Conservation (phyloP, 2,329 filamentous ascomycete genomes). For the Trichoderma guizhouense region DNA sequence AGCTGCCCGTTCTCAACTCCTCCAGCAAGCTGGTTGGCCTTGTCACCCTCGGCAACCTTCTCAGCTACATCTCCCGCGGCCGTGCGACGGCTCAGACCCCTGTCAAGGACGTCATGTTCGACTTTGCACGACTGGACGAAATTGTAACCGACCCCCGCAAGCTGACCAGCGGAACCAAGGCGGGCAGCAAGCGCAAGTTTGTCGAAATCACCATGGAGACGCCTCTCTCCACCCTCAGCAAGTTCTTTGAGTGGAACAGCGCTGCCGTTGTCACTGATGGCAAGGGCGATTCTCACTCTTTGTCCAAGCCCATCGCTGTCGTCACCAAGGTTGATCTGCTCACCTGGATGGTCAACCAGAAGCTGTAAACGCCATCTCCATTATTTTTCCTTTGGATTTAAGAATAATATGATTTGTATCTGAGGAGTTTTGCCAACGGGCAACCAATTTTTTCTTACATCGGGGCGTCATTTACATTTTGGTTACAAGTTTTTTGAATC, state of each 20-base stretch:
- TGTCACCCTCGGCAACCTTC: conserved; percentile 89
- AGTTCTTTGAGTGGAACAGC: conserved; percentile 98
- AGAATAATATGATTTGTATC: not conserved
- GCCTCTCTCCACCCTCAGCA: conserved; percentile 74
- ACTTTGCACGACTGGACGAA: conserved; percentile 84
- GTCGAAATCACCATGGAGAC: conserved; percentile 94
- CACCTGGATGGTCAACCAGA: conserved; percentile 80
- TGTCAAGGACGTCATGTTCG: conserved; percentile 92
- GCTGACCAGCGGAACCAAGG: conserved; percentile 43
- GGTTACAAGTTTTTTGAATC: not conserved
- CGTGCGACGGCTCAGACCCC: conserved; percentile 70
- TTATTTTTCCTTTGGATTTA: not conserved
- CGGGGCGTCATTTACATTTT: conserved; percentile 4
- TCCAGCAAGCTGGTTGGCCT: conserved; percentile 78
- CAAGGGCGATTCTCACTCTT: conserved; percentile 49
- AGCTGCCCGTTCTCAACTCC: conserved; percentile 81
- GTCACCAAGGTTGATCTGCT: conserved; percentile 96
- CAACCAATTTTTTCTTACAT: not conserved
- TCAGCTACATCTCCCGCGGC: conserved; percentile 83
- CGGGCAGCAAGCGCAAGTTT: conserved; percentile 63
- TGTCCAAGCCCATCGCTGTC: conserved; percentile 77
- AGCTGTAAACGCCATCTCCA: conserved; percentile 25
- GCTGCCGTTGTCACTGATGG: conserved; percentile 90
- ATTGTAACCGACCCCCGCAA: conserved; percentile 83
- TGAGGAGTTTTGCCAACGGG: not conserved